These are phyloP conservation scores for Serendipita sp. DNA, from an alignment of 768 basidiomycete species.

Conservation along the genomic window DNA sequence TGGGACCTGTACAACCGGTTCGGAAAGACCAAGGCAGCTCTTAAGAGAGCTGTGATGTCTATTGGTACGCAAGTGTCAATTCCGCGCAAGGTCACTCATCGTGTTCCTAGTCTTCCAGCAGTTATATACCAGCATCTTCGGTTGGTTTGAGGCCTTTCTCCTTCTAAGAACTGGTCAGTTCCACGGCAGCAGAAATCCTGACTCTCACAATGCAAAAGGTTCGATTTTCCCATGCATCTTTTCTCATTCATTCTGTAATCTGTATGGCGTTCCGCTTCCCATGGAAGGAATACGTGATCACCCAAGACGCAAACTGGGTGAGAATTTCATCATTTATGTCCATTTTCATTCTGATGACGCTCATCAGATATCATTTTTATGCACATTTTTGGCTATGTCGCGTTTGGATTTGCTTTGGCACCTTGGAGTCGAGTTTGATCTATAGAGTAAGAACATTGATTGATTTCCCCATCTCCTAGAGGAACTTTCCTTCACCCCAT, in stretches of 20 bases:
- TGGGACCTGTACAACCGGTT: constrained; percentile 68
- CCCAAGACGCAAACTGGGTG: constrained; percentile 37
- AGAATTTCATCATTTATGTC: constrained; percentile 17
- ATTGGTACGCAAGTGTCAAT: constrained; percentile 28
- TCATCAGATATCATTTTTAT: not conserved
- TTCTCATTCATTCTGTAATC: constrained; percentile 85
- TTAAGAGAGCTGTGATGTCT: constrained; percentile 41
- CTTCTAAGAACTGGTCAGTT: constrained; percentile 59
- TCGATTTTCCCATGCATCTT: constrained; percentile 63
- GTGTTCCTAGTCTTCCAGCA: constrained; percentile 63
- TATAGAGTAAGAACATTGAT: not conserved
- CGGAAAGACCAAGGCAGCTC: constrained; percentile 51
- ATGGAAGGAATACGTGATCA: constrained; percentile 37
- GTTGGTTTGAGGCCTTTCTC: constrained; percentile 71
- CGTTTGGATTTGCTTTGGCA: not conserved
- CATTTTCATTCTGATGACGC: not conserved
- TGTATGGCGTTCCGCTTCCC: constrained; percentile 78
- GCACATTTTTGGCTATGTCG: not conserved
- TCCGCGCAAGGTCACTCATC: not conserved
- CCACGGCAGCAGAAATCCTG: not conserved
- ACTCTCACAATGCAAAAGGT: constrained; percentile 13
- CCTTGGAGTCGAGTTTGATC: constrained; percentile 1
- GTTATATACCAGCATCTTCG: constrained; percentile 83
- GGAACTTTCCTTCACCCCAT: constrained; percentile 60
- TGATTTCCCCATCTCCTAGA: not conserved